These are phyloP conservation scores for Mycena crocata DNA, from an alignment of 768 basidiomycete genomes.

Conservation along the genomic window DNA sequence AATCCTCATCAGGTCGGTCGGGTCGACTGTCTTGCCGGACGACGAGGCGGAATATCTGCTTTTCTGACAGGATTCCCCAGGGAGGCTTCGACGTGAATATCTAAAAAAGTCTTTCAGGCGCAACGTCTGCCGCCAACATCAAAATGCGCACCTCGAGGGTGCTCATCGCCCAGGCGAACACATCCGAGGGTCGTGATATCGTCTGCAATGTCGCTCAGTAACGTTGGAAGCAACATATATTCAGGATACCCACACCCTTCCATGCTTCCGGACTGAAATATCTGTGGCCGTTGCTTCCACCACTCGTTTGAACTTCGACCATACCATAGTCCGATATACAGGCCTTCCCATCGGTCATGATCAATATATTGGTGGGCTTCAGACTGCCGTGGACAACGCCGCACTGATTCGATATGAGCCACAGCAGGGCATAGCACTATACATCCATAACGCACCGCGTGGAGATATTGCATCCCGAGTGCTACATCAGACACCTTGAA, in stretches of 20 bases:
- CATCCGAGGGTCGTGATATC: slow-evolving; percentile 39
- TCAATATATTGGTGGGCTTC: slow-evolving; percentile 41
- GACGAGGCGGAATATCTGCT: slow-evolving; percentile 41
- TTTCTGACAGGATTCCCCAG: slow-evolving; percentile 41
- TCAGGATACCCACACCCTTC: slow-evolving; percentile 40
- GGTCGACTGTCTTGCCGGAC: slow-evolving; percentile 40
- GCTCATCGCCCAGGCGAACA: slow-evolving; percentile 43
- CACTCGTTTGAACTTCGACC: slow-evolving; percentile 36
- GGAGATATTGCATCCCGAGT: slow-evolving; percentile 41
- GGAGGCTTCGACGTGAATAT: slow-evolving; percentile 39
- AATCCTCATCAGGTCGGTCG: slow-evolving; percentile 39
- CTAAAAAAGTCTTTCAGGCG: slow-evolving; percentile 17
- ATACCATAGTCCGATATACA: slow-evolving; percentile 40
- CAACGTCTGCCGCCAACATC: too few species aligned
- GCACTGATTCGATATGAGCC: slow-evolving; percentile 25
- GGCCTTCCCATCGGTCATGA: slow-evolving; percentile 29
- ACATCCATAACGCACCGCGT: slow-evolving; percentile 25
- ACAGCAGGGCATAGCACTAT: not conserved
- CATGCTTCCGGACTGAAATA: slow-evolving; percentile 44
- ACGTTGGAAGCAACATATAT: not conserved
- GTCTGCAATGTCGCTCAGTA: slow-evolving; percentile 28
- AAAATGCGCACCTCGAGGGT: slow-evolving; percentile 37
- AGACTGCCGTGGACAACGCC: slow-evolving; percentile 41
- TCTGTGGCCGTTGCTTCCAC: slow-evolving; percentile 35
- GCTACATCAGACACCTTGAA: slow-evolving; percentile 37